Conservation (phyloP, 805 yeast species). For the Suhomyces sp. region DNA sequence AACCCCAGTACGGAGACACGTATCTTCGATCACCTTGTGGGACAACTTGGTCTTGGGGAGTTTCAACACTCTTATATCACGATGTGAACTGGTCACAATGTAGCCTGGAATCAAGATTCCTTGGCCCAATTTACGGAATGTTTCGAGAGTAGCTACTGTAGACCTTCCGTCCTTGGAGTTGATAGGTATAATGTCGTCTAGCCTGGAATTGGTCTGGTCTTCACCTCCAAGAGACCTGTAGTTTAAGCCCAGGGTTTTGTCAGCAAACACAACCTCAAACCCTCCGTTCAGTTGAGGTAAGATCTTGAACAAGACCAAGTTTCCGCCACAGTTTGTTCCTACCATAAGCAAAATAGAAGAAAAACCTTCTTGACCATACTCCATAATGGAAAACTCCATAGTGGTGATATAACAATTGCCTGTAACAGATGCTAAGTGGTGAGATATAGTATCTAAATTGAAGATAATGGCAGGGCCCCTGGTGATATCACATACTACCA, state of each 20-base stretch:
- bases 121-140: conserved; percentile 55
- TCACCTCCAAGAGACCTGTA: conserved; percentile 26
- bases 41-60: conserved; percentile 61
- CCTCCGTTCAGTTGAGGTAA: conserved; percentile 61
- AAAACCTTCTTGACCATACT: conserved; percentile 60
- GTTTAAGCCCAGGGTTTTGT: conserved; percentile 35
- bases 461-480: conserved; percentile 71
- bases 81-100: conserved; percentile 50
- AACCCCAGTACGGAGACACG: conserved; percentile 47
- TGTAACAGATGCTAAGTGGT: conserved; percentile 30
- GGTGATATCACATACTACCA: conserved; percentile 67
- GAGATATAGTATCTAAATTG: conserved; percentile 30
- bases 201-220: conserved; percentile 49
- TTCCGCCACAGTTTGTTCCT: conserved; percentile 75
- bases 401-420: conserved; percentile 46
- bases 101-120: conserved; percentile 65
- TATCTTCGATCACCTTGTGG: conserved; percentile 57
- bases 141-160: conserved; percentile 58
- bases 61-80: conserved; percentile 61
- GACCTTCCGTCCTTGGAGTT: conserved; percentile 60
- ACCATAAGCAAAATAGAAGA: conserved; percentile 70
- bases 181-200: conserved; percentile 56
- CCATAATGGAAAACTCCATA: conserved; percentile 72
- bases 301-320: conserved; percentile 60
- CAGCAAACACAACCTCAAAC: conserved; percentile 54